These are phyloP conservation scores for Erythrobasidium hasegawianum DNA, from an alignment of 1,284 basidiomycete species.

Conservation along the genomic window DNA sequence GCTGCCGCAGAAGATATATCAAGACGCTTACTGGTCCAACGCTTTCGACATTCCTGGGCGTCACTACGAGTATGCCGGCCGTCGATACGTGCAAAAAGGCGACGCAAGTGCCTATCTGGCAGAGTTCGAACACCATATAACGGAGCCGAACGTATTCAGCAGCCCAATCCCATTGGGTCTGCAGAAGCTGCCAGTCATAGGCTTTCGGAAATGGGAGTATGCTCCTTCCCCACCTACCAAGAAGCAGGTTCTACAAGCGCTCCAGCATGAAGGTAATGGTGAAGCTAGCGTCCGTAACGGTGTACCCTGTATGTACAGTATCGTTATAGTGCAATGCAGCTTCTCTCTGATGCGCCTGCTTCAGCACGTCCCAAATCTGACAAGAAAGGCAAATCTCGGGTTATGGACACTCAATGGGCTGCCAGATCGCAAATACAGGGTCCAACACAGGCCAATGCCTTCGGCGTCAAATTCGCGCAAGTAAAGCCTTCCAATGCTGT, in stretches of 20 bases:
- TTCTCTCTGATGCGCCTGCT: not conserved
- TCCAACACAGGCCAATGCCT: conserved; percentile 68
- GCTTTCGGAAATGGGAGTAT: conserved; percentile 64
- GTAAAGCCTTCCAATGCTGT: conserved; percentile 51
- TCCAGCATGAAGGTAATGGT: conserved; percentile 48
- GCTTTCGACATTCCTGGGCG: conserved; percentile 65
- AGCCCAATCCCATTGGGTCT: not conserved
- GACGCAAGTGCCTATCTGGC: conserved; percentile 46
- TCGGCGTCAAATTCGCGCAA: conserved; percentile 63
- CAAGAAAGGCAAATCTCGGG: conserved; percentile 26
- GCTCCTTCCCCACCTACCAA: conserved; percentile 61
- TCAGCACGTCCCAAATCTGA: not conserved
- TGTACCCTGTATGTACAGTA: conserved; percentile 8
- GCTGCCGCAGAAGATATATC: conserved; percentile 65
- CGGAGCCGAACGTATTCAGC: too few relatives aligned
- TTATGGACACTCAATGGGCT: conserved; percentile 46
- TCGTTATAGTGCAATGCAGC: not conserved
- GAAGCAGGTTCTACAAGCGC: conserved; percentile 57
- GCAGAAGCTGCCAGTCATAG: not conserved
- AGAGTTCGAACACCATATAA: conserved; percentile 45
- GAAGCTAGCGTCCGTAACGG: too few relatives aligned
- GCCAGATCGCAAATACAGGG: conserved; percentile 61
- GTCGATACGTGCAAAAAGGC: conserved; percentile 66
- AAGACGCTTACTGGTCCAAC: conserved; percentile 72
- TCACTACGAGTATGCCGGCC: conserved; percentile 73